Percentiles rank a stretch among this genome's conserved stretches.
phyloP scores from a whole-genome alignment of 129 eudicot genomes.

The Ambrosia trifida region DNA sequence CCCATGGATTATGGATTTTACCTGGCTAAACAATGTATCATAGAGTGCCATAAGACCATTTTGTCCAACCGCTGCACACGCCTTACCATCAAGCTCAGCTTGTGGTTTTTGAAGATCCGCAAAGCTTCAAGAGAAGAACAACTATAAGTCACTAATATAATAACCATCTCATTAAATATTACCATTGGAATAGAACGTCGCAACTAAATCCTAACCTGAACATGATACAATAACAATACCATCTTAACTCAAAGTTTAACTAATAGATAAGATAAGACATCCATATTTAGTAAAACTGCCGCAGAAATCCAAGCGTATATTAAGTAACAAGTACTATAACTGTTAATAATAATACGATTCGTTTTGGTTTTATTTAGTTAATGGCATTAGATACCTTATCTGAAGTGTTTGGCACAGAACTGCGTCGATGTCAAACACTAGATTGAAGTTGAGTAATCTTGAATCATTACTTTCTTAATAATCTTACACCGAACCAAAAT shows the following conservation, averaged over 20 bases:
- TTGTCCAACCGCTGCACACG: slow-evolving; percentile 99
- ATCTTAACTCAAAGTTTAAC: too few species aligned
- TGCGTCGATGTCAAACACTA: slow-evolving; percentile 3
- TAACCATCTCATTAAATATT: slow-evolving; percentile 5
- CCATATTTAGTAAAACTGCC: neutral
- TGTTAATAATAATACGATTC: neutral
- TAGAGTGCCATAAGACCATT: slow-evolving; percentile 98
- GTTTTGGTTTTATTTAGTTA: slow-evolving; percentile 16
- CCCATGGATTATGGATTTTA: slow-evolving; percentile 29
- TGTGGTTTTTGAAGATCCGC: slow-evolving; percentile 97
- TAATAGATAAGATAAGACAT: too few species aligned
- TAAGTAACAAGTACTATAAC: slow-evolving; percentile 14
- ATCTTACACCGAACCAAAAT: slow-evolving; percentile 1
- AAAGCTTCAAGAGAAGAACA: slow-evolving; percentile 54
- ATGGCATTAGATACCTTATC: slow-evolving; percentile 9
- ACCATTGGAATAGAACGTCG: neutral
- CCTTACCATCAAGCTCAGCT: slow-evolving; percentile 91
- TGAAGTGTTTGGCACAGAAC: slow-evolving; percentile 15
- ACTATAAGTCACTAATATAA: slow-evolving; percentile 11
- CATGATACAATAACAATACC: too few species aligned
- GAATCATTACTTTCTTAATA: slow-evolving; percentile 6
- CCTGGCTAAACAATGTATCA: slow-evolving; percentile 94
- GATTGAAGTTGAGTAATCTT: neutral
- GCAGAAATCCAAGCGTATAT: slow-evolving; percentile 1
- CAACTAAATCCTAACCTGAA: neutral